Conservation (phyloP, 139 green algal species). For the Helicosporidium sp. region DNA sequence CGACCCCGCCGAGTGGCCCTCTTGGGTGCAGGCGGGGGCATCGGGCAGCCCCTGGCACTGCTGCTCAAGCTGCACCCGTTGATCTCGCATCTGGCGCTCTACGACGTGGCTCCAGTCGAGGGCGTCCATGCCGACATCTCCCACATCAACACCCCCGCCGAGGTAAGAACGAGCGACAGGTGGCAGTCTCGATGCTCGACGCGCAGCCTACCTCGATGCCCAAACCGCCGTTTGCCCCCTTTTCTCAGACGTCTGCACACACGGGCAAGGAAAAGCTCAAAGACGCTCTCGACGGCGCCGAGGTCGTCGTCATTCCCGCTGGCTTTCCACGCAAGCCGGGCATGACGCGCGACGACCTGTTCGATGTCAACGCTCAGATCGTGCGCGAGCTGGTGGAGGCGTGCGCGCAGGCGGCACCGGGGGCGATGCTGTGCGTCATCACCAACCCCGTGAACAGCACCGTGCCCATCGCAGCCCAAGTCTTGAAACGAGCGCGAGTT, state of each 20-base stretch:
- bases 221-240: neutral
- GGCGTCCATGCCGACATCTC: slow-evolving; percentile 81
- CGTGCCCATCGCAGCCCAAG: slow-evolving; percentile 85
- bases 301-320: slow-evolving; percentile 91
- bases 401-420: slow-evolving; percentile 50
- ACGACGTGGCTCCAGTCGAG: slow-evolving; percentile 72
- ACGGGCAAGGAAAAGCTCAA: slow-evolving; percentile 58
- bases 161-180: slow-evolving; percentile 14
- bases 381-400: slow-evolving; percentile 67
- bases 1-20: no score
- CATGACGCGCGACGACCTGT: slow-evolving; percentile 97
- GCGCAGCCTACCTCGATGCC: neutral
- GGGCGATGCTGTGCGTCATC: slow-evolving; percentile 40
- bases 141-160: slow-evolving; percentile 72
- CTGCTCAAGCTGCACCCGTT: slow-evolving; percentile 68
- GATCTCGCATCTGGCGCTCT: slow-evolving; percentile 58
- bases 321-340: slow-evolving; percentile 88
- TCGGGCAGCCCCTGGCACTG: slow-evolving; percentile 84
- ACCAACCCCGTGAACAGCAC: slow-evolving; percentile 96
- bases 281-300: slow-evolving; percentile 50
- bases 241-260: slow-evolving; percentile 37
- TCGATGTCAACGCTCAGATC: slow-evolving; percentile 97
- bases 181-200: neutral
- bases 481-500: slow-evolving; percentile 63
- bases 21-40: slow-evolving; percentile 83